Base-by-base conservation (phyloP, 495 filamentous ascomycete species). In the Aspergillus mulundensis region DNA sequence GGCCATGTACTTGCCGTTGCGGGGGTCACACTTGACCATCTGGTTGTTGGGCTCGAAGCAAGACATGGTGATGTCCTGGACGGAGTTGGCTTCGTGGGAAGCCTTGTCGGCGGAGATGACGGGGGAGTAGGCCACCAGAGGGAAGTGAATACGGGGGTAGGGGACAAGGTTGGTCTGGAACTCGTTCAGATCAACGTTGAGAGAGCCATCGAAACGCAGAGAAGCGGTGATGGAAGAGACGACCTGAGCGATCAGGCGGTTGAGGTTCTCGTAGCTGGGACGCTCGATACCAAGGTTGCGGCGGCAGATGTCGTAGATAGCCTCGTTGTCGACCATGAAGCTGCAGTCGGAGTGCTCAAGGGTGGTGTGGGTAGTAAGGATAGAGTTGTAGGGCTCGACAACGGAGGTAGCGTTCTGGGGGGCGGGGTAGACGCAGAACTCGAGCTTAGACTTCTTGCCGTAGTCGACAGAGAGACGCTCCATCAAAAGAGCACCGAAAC, bases 131-230 rank as follows among this genome's bases (percentile, higher is more conserved):
- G 90, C 90, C 64, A 96, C 92, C 59, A 98, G 85, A 59, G 94
- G 94, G 84, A 96, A 98, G 79, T 98, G 94, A 70, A 98, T 97
- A 81, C 94, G 93, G 59, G 94, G 94, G 77, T 96, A 98, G 49
- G 94, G 94, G 41, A 98, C 94, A 70, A 98, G 76, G 79, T 98
- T 98, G 75, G 94, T 98, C 85, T 98, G 94, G 85, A 98, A 98
- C 79, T 98, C 94, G 78, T 96, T 96, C 41, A 98, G 81, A 77
- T 98, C 94, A 77, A 98, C 94, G 78, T 98, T 98, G 62, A 98
- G 90, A 58, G 93, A 95, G 61, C 94, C 94, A 69, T 98, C 94
- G 77, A 98, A 98, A 66, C 94, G 92, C 61, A 98, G 88, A 57
- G 94, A 97, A 56, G 94, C 92, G 57, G 94, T 98, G 76, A 98